Base-by-base conservation (phyloP, 768 basidiomycete species). In the Rhizopogon salebrosus region DNA sequence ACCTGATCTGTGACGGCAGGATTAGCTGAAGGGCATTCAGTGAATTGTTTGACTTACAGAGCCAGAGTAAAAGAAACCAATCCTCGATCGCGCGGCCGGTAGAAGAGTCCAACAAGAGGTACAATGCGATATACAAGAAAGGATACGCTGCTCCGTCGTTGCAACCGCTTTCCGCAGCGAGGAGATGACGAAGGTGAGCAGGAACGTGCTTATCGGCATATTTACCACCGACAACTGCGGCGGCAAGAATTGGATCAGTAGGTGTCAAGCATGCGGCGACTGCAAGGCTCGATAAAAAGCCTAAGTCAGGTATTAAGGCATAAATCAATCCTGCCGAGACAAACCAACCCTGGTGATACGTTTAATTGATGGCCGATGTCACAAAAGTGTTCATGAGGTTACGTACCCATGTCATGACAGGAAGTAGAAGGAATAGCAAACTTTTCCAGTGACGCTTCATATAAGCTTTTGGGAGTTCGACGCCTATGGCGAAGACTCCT, bases 81-180 rank as follows among this genome's bases (percentile, higher is more conserved):
- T 95, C 85, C 42, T 82, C 76, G 3, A 98, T 70, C 0, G 95
- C 93, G 11, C 70, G 68, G 0, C 78, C 79, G 0, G 80, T 80
- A 7, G 78, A 72, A 1, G 62, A 57, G 54, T 95, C 89, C 38
- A 94, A 70, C 52, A 85, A 80, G 56, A 98, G 80, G 67, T 95
- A 98, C 3, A 99, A 75, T 0, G 95, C 82, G 53, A 99, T 78
- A 65, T 83, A 94, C 26, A 98, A 75, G 69, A 98, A 98, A 0
- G 94, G 95, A 68, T 94, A 97, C 0, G 95, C 93, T 0, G 95
- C 95, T 31, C 97, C 97, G 56, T 99, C 97, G 66, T 98, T 99
- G 63, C 92, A 92, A 7, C 92, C 95, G 52, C 84, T 86, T 71
- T 98, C 95, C 23, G 76, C 76, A 7, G 85, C 75, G 16, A 87